phyloP scores from a whole-genome alignment of 2,329 filamentous ascomycete species.

The Xylaria sp. region DNA sequence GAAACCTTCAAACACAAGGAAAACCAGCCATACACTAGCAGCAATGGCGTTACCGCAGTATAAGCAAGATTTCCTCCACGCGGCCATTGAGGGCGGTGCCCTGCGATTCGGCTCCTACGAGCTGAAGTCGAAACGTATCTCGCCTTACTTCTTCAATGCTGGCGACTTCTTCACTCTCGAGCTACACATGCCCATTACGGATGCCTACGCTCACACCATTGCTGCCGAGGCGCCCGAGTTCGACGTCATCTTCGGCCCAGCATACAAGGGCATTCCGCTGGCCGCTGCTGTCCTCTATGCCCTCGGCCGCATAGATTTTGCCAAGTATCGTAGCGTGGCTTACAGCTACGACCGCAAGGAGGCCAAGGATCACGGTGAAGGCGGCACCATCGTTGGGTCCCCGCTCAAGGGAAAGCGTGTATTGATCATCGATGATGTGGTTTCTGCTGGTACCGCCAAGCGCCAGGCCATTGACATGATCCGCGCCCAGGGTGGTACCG shows the following conservation, averaged over 20 bases:
- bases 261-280: slow-evolving; percentile 97
- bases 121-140: slow-evolving; percentile 89
- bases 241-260: slow-evolving; percentile 90
- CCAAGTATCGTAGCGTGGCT: slow-evolving; percentile 70
- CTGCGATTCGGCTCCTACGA: slow-evolving; percentile 84
- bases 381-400: slow-evolving; percentile 89
- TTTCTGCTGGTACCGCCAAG: slow-evolving; percentile 93
- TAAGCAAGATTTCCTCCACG: slow-evolving; percentile 75
- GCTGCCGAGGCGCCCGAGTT: slow-evolving; percentile 57
- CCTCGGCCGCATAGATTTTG: slow-evolving; percentile 70
- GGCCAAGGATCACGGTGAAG: slow-evolving; percentile 94
- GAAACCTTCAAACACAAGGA: background rate
- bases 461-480: slow-evolving; percentile 92
- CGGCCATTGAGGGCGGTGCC: slow-evolving; percentile 70
- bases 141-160: slow-evolving; percentile 98
- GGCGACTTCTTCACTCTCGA: slow-evolving; percentile 85
- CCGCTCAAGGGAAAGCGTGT: slow-evolving; percentile 83
- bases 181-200: slow-evolving; percentile 76
- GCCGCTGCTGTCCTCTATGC: slow-evolving; percentile 77
- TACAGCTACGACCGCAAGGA: slow-evolving; percentile 97
- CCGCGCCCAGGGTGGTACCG: slow-evolving; percentile 78
- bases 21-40: background rate
- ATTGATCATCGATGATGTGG: slow-evolving; percentile 94
- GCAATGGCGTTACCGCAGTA: slow-evolving; percentile 61
- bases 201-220: slow-evolving; percentile 77